Evolutionary conservation across 305 asterid genomes (phyloP), one percentile per base, ranked within the genome.

Genomic region (Ilex paraguariensis): DNA sequence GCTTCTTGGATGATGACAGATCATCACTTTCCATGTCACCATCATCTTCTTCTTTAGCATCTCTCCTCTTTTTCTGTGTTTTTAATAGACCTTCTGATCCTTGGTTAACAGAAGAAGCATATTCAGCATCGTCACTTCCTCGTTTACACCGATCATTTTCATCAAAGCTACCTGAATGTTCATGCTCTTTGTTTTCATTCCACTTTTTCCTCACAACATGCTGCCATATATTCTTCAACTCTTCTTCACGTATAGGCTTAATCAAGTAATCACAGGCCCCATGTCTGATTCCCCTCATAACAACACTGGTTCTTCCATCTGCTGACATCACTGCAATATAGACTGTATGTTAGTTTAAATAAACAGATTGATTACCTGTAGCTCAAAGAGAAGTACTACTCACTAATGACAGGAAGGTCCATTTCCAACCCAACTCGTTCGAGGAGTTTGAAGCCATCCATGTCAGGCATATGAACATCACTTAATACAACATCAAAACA

Each of bases 1-100:
- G 81, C 79, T 86, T 87, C 76, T 86, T 86, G 64, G 73, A 83
- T 14, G 82, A 6, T 31, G 72, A 54, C 16, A 84, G 82, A 70
- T 82, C 93, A 14, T 85, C 91, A 42, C 73, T 66, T 21, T 81
- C 81, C 16, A 73, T 71, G 31, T 61, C 86, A 57, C 74, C 75
- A 59, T 83, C 91, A 51, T 81, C 88, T 58, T 71, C 81, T 46
- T 83, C 82, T 7, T 80, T 90, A 33, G 81, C 89, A 2, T 84
- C 90, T 71, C 79, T 87, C 76, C 92, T 73, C 80, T 82, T 87
- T 63, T 87, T 73, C 66, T 66, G 83, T 49, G 67, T 42, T 63
- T 67, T 80, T 61, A 54, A 14, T 15, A 36, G 6, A 4, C 57
- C 57, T 15, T 28, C 57, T 8, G 31, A 8, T 14, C 57, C 57